These are phyloP conservation scores for Chernovozyma sophiae-reginae DNA, from an alignment of 1,139 yeast genomes.

Conservation along the genomic window DNA sequence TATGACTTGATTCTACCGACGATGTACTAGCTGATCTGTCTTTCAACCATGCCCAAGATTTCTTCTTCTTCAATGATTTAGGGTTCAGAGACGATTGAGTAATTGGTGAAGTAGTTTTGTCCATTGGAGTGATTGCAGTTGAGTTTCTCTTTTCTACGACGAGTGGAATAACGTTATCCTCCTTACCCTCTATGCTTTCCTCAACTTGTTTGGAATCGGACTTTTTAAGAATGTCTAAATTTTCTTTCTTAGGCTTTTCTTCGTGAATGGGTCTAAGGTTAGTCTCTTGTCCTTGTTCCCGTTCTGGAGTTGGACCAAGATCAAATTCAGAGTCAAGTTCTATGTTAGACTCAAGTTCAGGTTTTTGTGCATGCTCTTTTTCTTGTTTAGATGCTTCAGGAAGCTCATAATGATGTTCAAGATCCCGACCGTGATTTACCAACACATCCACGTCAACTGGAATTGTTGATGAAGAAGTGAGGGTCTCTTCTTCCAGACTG, in stretches of 20 bases:
- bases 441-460: background rate
- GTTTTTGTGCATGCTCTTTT: background rate
- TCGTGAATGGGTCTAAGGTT: background rate
- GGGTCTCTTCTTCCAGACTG: background rate
- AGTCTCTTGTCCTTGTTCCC: background rate
- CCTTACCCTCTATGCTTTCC: background rate
- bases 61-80: conserved; percentile 30
- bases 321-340: background rate
- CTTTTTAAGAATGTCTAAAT: background rate
- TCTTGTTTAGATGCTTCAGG: too few species aligned
- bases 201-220: background rate
- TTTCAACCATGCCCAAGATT: conserved; percentile 40
- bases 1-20: conserved; percentile 17
- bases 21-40: conserved; percentile 33
- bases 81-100: conserved; percentile 9
- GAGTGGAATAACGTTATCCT: background rate
- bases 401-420: background rate
- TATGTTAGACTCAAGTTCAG: background rate
- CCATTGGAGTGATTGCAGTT: too few species aligned
- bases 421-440: background rate
- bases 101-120: conserved; percentile 2
- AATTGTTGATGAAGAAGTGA: background rate
- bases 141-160: too few species aligned
- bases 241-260: background rate
- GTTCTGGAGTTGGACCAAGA: background rate